These are phyloP conservation scores for Clarireedia paspali DNA, from an alignment of 2,329 filamentous ascomycete species.

Conservation along the genomic window DNA sequence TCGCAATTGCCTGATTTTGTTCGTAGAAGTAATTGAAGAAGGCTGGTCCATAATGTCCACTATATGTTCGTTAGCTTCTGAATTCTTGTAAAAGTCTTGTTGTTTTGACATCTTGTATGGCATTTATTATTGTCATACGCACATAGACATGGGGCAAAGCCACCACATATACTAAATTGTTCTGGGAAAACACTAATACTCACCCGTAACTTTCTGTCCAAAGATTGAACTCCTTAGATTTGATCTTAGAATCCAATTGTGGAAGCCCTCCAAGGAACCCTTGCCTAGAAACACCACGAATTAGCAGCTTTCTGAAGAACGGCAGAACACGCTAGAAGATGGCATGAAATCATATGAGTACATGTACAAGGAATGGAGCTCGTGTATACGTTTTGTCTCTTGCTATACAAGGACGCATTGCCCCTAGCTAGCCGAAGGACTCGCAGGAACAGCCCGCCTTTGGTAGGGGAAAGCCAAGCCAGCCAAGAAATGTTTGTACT, in stretches of 20 bases:
- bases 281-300: constrained; percentile 29
- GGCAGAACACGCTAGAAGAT: neutral
- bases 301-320: neutral
- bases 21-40: constrained; percentile 50
- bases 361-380: neutral
- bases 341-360: neutral
- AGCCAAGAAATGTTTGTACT: neutral
- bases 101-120: neutral
- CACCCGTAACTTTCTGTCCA: constrained; percentile 53
- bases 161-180: neutral
- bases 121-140: neutral
- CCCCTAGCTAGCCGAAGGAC: neutral
- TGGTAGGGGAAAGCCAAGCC: neutral
- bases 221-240: constrained; percentile 38
- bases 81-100: neutral
- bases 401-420: neutral
- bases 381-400: too few species aligned
- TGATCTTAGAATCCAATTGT: constrained; percentile 24
- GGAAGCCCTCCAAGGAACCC: constrained; percentile 43
- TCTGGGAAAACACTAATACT: constrained; percentile 54
- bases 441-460: neutral
- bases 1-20: constrained; percentile 50
- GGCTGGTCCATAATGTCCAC: constrained; percentile 21
- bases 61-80: neutral
- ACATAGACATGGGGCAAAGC: neutral